phyloP scores from a whole-genome alignment of 2,329 filamentous ascomycete species.

The Chaetothyriales sp. region DNA sequence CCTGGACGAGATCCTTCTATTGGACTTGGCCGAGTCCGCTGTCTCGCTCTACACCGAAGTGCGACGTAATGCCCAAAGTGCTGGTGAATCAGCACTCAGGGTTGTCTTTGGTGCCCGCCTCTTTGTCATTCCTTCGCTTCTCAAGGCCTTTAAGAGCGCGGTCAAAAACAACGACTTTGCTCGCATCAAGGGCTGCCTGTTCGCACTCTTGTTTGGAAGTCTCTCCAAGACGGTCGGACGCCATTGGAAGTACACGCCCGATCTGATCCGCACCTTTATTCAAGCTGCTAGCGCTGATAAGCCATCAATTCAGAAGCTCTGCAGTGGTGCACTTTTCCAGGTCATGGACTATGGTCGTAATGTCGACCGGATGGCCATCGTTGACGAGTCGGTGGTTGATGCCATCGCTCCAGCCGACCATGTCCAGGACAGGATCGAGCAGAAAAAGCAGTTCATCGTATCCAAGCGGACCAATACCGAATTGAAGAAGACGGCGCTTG shows the following conservation, averaged over 20 bases:
- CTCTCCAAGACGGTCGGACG: constrained; percentile 73
- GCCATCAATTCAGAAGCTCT: constrained; percentile 81
- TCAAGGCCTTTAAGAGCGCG: constrained; percentile 62
- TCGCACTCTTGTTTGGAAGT: constrained; percentile 76
- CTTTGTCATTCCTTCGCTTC: constrained; percentile 74
- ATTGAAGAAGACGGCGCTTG: constrained; percentile 62
- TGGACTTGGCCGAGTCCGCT: constrained; percentile 79
- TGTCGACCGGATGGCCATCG: constrained; percentile 69
- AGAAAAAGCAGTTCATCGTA: constrained; percentile 58
- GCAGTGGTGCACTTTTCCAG: constrained; percentile 64
- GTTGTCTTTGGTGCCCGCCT: constrained; percentile 75
- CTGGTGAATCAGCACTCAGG: constrained; percentile 85
- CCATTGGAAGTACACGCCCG: constrained; percentile 89
- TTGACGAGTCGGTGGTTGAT: constrained; percentile 56
- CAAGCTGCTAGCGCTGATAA: constrained; percentile 82
- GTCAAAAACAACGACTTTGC: constrained; percentile 70
- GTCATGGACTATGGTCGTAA: constrained; percentile 85
- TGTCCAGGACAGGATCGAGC: constrained; percentile 44
- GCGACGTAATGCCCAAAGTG: constrained; percentile 79
- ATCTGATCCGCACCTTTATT: constrained; percentile 80
- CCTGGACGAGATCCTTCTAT: constrained; percentile 69
- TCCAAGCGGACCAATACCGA: constrained; percentile 66
- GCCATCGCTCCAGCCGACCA: constrained; percentile 55
- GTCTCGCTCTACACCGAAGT: constrained; percentile 91
- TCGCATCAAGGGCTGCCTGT: constrained; percentile 87